These are phyloP conservation scores for Torulaspora delbrueckii DNA, from an alignment of 805 yeast genomes.

Conservation along the genomic window DNA sequence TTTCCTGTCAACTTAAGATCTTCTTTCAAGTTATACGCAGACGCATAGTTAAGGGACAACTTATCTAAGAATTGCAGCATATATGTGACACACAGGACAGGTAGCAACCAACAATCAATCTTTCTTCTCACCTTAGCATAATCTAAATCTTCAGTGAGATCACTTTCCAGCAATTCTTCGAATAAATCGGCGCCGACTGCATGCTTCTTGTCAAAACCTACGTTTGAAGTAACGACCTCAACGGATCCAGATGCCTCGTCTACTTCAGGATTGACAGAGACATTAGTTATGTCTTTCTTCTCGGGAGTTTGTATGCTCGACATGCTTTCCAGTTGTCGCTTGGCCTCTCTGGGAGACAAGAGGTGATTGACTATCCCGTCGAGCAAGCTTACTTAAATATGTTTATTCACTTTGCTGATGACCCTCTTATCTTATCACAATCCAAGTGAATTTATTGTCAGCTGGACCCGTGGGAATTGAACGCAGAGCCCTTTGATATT, in stretches of 20 bases:
- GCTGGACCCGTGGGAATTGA: background rate
- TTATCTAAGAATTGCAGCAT: conserved; percentile 22
- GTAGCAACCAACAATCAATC: conserved; percentile 21
- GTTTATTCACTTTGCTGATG: background rate
- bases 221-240: background rate
- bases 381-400: background rate
- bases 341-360: background rate
- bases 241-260: conserved; percentile 3
- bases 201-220: conserved; percentile 8
- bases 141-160: conserved; percentile 13
- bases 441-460: background rate
- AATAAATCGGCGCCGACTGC: conserved; percentile 19
- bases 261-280: conserved; percentile 2
- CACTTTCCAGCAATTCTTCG: conserved; percentile 14
- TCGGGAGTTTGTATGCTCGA: background rate
- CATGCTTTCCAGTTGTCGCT: background rate
- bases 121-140: conserved; percentile 22
- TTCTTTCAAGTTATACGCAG: conserved; percentile 23
- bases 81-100: conserved; percentile 21
- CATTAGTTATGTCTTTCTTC: background rate
- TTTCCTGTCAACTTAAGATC: conserved; percentile 40
- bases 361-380: background rate
- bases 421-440: background rate
- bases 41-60: conserved; percentile 17
- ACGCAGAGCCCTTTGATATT: background rate